Evolutionary conservation across 2,329 filamentous ascomycete genomes (phyloP), one percentile per base, ranked within the genome.

Genomic region (Trichoderma sp.): DNA sequence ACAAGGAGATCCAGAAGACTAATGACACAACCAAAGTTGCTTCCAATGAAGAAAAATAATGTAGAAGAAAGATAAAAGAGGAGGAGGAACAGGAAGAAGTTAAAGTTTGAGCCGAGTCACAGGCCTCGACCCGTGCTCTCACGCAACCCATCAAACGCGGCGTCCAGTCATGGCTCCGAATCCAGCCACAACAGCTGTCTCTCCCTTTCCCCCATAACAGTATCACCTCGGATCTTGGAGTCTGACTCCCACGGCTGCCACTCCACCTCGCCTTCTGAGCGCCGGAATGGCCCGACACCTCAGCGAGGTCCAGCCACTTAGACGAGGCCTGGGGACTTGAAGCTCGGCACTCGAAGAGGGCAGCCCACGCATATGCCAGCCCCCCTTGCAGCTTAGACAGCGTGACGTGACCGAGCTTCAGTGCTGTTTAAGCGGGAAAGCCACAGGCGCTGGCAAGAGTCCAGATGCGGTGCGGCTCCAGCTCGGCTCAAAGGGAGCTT

Each of bases 401-500:
- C 67, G 71, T 70, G 71, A 71, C 68, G 58, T 71, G 50, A 64
- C 47, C 58, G 43, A 70, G 68, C 57, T 69, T 69, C 65, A 34
- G 1, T 17, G 23, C 11, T 62, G 20, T n/a, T 17, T 6, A 26
- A 26, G 23, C 15, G 26, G 26, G 11, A 68, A 61, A 47, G 55
- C 66, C 67, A 61, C 67, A 43, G 20, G 34, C 30, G 57, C 20
- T 62, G 50, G 50, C 55, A 23, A 23, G 66, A 39, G 39, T 34
- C 20, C 58, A 59, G 50, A 65, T 34, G 67, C 58, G 59, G 57
- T 34, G 71, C 71, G 68, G 68, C 43, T 68, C 55, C 71, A 68
- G 64, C 72, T 74, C 73, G 73, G 73, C 73, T 71, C 73, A 73
- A 74, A 53, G 73, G 73, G 50, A 62, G 26, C 32, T 61, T 39